Percentiles rank a stretch among this genome's conserved stretches.
Evolutionary conservation across 176 grass and related monocot species (phyloP).

Genomic region (Triticum timopheevii): DNA sequence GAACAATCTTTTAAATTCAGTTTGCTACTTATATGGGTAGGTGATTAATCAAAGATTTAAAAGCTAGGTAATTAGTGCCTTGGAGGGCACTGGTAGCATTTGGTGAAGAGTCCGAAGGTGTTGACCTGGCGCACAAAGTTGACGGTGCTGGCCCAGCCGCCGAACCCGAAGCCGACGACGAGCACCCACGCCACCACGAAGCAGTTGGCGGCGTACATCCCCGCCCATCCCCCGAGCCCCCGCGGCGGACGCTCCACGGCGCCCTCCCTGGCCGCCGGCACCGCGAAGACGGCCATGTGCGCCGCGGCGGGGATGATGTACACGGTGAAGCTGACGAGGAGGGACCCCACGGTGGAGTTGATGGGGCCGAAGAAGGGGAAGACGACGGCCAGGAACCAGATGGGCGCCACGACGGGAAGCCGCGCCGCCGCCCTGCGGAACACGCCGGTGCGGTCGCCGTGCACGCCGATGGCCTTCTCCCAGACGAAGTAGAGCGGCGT

Average conservation of each 20-base stretch:
- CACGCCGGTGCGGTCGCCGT: constrained; percentile 38
- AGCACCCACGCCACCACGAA: constrained; percentile 91
- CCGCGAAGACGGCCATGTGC: constrained; percentile 79
- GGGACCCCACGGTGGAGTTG: constrained; percentile 87
- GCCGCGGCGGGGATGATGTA: constrained; percentile 89
- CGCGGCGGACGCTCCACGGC: constrained; percentile 83
- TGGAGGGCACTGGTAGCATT: constrained; percentile 92
- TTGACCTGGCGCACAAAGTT: constrained; percentile 80
- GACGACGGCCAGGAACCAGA: constrained; percentile 95
- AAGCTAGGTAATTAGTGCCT: constrained; percentile 44
- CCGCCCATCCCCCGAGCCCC: constrained; percentile 61
- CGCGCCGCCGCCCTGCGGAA: constrained; percentile 48
- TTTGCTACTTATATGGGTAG: constrained; percentile 15
- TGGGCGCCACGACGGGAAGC: constrained; percentile 69
- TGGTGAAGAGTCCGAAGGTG: constrained; percentile 94
- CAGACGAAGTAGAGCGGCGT: constrained; percentile 97
- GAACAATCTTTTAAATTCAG: neutral
- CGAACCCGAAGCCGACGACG: constrained; percentile 90
- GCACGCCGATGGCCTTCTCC: constrained; percentile 89
- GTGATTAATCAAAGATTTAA: neutral
- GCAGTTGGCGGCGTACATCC: constrained; percentile 58
- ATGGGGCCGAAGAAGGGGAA: constrained; percentile 98
- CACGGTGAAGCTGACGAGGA: constrained; percentile 97
- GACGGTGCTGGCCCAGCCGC: constrained; percentile 87
- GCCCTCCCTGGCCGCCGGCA: constrained; percentile 77